phyloP scores from a whole-genome alignment of 768 basidiomycete genomes.

The Cubamyces sp. region DNA sequence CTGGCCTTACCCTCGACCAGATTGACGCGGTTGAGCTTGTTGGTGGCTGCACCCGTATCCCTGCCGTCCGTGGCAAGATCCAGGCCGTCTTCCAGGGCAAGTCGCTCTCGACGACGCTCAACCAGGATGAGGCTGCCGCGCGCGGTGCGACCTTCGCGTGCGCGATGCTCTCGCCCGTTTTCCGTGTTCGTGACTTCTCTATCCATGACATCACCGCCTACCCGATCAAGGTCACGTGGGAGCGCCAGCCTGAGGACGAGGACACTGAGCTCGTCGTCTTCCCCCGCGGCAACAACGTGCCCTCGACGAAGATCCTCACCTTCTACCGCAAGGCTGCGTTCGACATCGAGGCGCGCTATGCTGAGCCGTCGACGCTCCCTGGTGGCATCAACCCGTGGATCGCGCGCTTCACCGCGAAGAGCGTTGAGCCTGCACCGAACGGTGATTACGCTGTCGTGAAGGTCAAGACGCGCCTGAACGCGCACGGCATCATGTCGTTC shows the following conservation, averaged over 20 bases:
- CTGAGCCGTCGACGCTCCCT: conserved; percentile 71
- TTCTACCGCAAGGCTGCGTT: conserved; percentile 92
- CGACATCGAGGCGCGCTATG: conserved; percentile 86
- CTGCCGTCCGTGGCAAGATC: conserved; percentile 88
- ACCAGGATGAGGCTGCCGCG: conserved; percentile 97
- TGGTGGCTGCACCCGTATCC: conserved; percentile 92
- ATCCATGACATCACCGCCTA: conserved; percentile 85
- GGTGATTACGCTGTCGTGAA: conserved; percentile 85
- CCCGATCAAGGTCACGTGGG: conserved; percentile 92
- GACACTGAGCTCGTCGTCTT: conserved; percentile 93
- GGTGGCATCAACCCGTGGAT: conserved; percentile 86
- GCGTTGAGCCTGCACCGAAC: conserved; percentile 65
- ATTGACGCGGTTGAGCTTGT: conserved; percentile 92
- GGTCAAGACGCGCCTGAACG: conserved; percentile 87
- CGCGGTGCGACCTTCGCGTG: conserved; percentile 97
- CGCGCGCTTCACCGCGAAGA: conserved; percentile 79
- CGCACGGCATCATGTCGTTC: conserved; percentile 86
- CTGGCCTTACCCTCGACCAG: conserved; percentile 80
- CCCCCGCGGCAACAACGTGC: conserved; percentile 81
- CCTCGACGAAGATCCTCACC: conserved; percentile 93
- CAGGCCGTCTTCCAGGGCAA: conserved; percentile 83
- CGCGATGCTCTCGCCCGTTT: conserved; percentile 95
- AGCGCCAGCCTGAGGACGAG: conserved; percentile 73
- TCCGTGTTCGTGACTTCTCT: conserved; percentile 96
- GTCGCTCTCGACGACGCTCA: conserved; percentile 87